phyloP scores from a whole-genome alignment of 345 rosid genomes.

The Carallia pectinifolia region DNA sequence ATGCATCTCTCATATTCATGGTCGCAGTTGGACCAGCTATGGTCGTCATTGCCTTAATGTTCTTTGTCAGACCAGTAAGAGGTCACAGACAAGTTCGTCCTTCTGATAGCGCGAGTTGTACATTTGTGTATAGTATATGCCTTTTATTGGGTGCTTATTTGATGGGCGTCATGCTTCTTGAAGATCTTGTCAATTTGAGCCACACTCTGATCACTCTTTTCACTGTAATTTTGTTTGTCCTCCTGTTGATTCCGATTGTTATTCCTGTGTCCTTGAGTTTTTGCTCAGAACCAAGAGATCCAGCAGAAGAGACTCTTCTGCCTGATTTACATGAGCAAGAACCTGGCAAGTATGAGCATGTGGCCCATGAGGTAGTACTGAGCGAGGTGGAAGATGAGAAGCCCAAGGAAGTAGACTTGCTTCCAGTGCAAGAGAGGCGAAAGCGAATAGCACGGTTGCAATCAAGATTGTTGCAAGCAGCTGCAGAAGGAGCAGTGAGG shows the following conservation, averaged over 20 bases:
- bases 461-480: slow-evolving; percentile 70
- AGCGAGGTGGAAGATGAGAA: slow-evolving; percentile 97
- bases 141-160: slow-evolving; percentile 77
- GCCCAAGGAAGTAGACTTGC: slow-evolving; percentile 79
- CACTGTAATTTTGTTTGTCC: slow-evolving; percentile 57
- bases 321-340: slow-evolving; percentile 45
- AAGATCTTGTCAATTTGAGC: slow-evolving; percentile 67
- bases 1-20: slow-evolving; percentile 88
- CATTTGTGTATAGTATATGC: slow-evolving; percentile 72
- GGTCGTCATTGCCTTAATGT: slow-evolving; percentile 73
- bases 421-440: slow-evolving; percentile 78
- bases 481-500: slow-evolving; percentile 91
- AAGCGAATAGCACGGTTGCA: slow-evolving; percentile 86
- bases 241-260: slow-evolving; percentile 63
- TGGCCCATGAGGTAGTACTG: slow-evolving; percentile 52
- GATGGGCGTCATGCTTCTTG: slow-evolving; percentile 88
- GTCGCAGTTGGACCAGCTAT: slow-evolving; percentile 91
- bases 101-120: slow-evolving; percentile 62
- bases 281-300: slow-evolving; percentile 37
- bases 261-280: slow-evolving; percentile 63
- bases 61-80: slow-evolving; percentile 83
- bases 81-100: slow-evolving; percentile 84
- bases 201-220: slow-evolving; percentile 43
- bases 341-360: slow-evolving; percentile 42
- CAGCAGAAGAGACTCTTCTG: slow-evolving; percentile 59